These are phyloP conservation scores for Kregervanrija pseudodelftensis DNA, from an alignment of 805 yeast species.

Conservation along the genomic window DNA sequence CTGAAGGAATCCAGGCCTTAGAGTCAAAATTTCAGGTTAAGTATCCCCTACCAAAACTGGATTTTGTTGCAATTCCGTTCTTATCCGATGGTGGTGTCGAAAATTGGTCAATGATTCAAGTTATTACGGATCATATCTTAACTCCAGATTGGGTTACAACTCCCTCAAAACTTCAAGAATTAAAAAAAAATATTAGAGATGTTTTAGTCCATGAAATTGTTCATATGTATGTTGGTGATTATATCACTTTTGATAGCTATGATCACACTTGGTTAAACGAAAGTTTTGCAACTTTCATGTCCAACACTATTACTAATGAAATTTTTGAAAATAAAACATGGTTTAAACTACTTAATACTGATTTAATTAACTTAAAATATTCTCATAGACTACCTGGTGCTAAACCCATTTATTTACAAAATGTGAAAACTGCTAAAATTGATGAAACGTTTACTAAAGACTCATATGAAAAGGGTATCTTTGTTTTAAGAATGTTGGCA, in stretches of 20 bases:
- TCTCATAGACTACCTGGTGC: constrained; percentile 27
- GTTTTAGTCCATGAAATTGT: constrained; percentile 65
- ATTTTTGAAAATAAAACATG: constrained; percentile 23
- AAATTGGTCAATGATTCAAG: constrained; percentile 64
- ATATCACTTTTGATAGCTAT: constrained; percentile 62
- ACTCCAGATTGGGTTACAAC: constrained; percentile 27
- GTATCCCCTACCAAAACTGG: constrained; percentile 60
- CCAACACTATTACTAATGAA: constrained; percentile 31
- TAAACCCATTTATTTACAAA: constrained; percentile 30
- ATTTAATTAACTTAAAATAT: constrained; percentile 26
- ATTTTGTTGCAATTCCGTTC: constrained; percentile 62
- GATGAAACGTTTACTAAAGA: constrained; percentile 42
- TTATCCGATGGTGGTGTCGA: constrained; percentile 77
- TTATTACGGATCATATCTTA: constrained; percentile 45
- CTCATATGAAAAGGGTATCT: constrained; percentile 56
- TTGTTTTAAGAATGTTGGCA: constrained; percentile 45
- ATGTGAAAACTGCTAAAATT: constrained; percentile 31
- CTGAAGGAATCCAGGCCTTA: constrained; percentile 40
- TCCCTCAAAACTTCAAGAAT: constrained; percentile 9
- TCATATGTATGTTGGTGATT: constrained; percentile 77
- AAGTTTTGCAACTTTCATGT: constrained; percentile 70
- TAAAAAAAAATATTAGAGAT: constrained; percentile 35
- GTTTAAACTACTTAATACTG: constrained; percentile 24
- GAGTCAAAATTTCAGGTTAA: constrained; percentile 34
- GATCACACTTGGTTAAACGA: constrained; percentile 69